Conservation (phyloP, 371 early-diverging fungal species). For the Mortierella sp. region DNA sequence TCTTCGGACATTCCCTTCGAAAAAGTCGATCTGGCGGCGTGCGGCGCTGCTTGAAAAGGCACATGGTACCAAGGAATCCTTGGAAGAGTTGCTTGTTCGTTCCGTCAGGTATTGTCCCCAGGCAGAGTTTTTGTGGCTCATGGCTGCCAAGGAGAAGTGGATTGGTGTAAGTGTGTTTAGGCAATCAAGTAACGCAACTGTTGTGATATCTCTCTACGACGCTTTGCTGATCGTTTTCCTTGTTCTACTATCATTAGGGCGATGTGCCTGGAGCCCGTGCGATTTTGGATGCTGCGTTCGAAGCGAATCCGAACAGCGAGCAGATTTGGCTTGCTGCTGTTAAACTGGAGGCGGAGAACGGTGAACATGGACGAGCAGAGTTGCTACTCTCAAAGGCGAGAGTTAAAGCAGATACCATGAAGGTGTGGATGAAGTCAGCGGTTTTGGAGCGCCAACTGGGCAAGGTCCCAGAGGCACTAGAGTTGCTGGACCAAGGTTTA, state of each 20-base stretch:
- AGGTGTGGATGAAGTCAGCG: conserved; percentile 96
- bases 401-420: conserved; percentile 71
- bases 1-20: conserved; percentile 78
- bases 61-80: conserved; percentile 81
- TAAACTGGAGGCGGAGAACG: conserved; percentile 92
- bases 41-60: conserved; percentile 91
- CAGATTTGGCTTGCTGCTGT: conserved; percentile 96
- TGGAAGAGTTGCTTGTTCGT: conserved; percentile 84
- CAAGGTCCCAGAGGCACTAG: conserved; percentile 71
- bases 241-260: conserved; percentile 46
- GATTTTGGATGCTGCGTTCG: conserved; percentile 88
- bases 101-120: conserved; percentile 93
- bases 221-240: background rate
- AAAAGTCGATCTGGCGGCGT: conserved; percentile 85
- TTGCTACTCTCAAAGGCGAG: conserved; percentile 81
- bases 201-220: background rate
- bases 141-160: conserved; percentile 97
- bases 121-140: conserved; percentile 94
- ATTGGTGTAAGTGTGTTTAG: conserved; percentile 56
- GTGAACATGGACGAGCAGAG: conserved; percentile 85
- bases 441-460: conserved; percentile 86
- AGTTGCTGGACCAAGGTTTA: conserved; percentile 77
- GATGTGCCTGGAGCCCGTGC: conserved; percentile 89
- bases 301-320: conserved; percentile 92
- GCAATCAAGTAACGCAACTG: too few species aligned